Evolutionary conservation across 2,329 filamentous ascomycete species (phyloP).

Genomic region (Ceratocystis harringtonii): DNA sequence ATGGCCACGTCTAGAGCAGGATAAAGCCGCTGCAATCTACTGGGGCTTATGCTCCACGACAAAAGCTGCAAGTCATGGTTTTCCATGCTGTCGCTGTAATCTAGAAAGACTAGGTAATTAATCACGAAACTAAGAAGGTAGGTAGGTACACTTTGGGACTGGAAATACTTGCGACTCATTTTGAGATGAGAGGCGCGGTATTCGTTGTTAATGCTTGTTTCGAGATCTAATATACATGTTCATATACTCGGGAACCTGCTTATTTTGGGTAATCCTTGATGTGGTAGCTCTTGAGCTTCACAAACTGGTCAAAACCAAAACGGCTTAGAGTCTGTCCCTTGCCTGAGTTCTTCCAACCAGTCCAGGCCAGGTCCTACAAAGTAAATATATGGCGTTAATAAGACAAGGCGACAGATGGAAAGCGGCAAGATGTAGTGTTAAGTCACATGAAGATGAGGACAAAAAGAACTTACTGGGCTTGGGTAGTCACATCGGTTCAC

Average conservation of each 20-base stretch:
- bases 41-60: too few relatives aligned
- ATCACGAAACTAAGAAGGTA: too few relatives aligned
- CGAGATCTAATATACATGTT: background rate
- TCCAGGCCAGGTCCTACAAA: constrained; percentile 75
- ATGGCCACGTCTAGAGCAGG: too few relatives aligned
- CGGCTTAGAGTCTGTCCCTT: constrained; percentile 78
- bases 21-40: too few relatives aligned
- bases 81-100: too few relatives aligned
- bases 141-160: too few relatives aligned
- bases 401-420: constrained; percentile 12
- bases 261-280: constrained; percentile 65
- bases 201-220: background rate
- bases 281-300: constrained; percentile 92
- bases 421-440: constrained; percentile 9
- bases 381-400: constrained; percentile 17
- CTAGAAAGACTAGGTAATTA: too few relatives aligned
- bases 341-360: constrained; percentile 93
- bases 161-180: too few relatives aligned
- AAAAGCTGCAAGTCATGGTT: too few relatives aligned
- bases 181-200: background rate
- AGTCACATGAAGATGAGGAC: constrained; percentile 11
- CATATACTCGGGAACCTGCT: background rate
- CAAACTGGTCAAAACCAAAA: constrained; percentile 89
- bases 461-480: constrained; percentile 53
- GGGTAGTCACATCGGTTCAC: constrained; percentile 91